Conservation (phyloP, 805 yeast genomes). For the Starmerella gropengiesseri region DNA sequence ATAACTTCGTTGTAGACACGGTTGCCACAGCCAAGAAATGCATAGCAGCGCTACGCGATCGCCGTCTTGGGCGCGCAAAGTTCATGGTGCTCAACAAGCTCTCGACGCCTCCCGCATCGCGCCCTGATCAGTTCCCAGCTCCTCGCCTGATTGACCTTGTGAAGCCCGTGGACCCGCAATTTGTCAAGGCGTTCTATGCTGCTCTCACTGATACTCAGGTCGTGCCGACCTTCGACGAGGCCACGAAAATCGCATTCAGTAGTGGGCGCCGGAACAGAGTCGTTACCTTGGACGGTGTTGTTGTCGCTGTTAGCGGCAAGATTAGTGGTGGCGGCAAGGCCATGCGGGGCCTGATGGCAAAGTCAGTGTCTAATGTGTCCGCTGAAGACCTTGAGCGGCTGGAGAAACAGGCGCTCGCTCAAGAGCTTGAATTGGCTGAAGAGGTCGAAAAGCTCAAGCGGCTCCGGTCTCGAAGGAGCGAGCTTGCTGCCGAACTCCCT, state of each 20-base stretch:
- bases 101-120: slow-evolving; percentile 41
- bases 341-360: slow-evolving; percentile 62
- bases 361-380: slow-evolving; percentile 5
- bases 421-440: slow-evolving; percentile 16
- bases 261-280: slow-evolving; percentile 50
- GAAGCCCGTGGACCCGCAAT: slow-evolving; percentile 51
- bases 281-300: slow-evolving; percentile 83
- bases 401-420: slow-evolving; percentile 14
- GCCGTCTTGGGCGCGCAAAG: slow-evolving; percentile 77
- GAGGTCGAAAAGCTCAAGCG: slow-evolving; percentile 32
- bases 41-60: slow-evolving; percentile 71
- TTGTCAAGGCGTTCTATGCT: slow-evolving; percentile 80
- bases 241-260: slow-evolving; percentile 81
- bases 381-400: slow-evolving; percentile 18
- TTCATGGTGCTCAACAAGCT: slow-evolving; percentile 73
- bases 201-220: slow-evolving; percentile 81
- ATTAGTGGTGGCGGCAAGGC: slow-evolving; percentile 88
- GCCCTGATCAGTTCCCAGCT: slow-evolving; percentile 12
- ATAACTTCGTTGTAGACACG: slow-evolving; percentile 84
- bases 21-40: slow-evolving; percentile 63
- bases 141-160: slow-evolving; percentile 85
- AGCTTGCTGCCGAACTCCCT: slow-evolving; percentile 42
- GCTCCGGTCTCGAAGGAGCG: slow-evolving; percentile 42
- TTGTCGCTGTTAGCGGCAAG: slow-evolving; percentile 88
- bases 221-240: slow-evolving; percentile 64